These are phyloP conservation scores for Penicillium goetzii DNA, from an alignment of 495 filamentous ascomycete genomes.

Conservation along the genomic window DNA sequence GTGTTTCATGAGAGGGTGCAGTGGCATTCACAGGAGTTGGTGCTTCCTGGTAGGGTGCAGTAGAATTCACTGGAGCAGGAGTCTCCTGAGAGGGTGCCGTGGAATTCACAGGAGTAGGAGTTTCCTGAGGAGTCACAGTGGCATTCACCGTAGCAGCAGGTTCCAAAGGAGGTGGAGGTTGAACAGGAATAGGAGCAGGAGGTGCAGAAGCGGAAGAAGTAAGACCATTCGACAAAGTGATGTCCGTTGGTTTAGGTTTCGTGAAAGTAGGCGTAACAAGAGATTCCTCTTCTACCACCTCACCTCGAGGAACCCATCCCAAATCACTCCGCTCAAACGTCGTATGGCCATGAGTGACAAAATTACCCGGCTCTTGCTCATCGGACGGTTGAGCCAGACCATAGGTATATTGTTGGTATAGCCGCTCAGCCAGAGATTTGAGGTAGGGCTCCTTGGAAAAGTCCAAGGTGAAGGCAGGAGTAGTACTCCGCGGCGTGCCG, in stretches of 20 bases:
- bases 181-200: too few relatives aligned
- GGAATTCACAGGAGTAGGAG: neutral
- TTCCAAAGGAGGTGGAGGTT: too few relatives aligned
- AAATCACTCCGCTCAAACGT: constrained; percentile 1
- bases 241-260: neutral
- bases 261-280: neutral
- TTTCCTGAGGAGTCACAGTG: neutral
- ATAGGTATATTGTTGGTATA: constrained; percentile 30
- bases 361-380: too few relatives aligned
- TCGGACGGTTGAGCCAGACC: neutral
- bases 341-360: constrained; percentile 19
- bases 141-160: neutral
- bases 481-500: neutral
- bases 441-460: neutral
- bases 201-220: neutral
- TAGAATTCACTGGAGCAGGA: neutral
- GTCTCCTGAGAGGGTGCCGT: neutral
- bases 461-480: constrained; percentile 4
- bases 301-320: constrained; percentile 3
- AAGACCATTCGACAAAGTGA: neutral
- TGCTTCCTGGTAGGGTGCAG: neutral
- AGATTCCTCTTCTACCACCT: neutral
- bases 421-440: constrained; percentile 12
- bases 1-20: neutral
- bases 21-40: neutral